phyloP scores from a whole-genome alignment of 306 rosid species.

The Castanospermum australe region DNA sequence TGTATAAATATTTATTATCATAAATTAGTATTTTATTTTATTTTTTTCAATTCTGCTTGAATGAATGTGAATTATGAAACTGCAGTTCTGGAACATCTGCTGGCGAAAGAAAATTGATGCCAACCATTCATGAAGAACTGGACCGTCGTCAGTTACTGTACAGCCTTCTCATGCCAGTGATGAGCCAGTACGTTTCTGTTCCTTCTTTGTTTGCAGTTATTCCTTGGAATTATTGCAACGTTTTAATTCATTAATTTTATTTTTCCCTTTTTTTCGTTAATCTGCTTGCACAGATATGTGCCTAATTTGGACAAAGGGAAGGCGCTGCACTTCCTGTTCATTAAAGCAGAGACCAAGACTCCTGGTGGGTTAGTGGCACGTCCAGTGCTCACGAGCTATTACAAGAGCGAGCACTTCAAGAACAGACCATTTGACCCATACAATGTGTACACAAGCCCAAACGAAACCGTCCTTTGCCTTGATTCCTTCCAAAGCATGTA shows the following conservation, averaged over 20 bases:
- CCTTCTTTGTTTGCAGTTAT: neutral
- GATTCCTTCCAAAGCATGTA: conserved; percentile 95
- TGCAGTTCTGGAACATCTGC: conserved; percentile 95
- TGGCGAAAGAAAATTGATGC: conserved; percentile 90
- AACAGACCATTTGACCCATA: conserved; percentile 78
- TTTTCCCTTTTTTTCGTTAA: neutral
- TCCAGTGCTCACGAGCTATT: conserved; percentile 88
- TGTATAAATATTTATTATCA: neutral
- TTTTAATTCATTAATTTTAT: neutral
- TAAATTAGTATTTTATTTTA: neutral
- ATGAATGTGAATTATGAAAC: neutral
- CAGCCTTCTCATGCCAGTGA: conserved; percentile 89
- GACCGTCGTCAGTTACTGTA: conserved; percentile 76
- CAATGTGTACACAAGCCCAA: conserved; percentile 82
- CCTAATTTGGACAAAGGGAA: conserved; percentile 88
- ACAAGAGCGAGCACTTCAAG: conserved; percentile 83
- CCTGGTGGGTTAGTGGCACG: conserved; percentile 85
- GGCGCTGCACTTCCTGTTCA: conserved; percentile 75
- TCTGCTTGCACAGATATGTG: conserved; percentile 45
- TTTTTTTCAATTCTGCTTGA: neutral
- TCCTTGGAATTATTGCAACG: neutral
- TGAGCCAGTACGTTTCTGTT: conserved; percentile 58
- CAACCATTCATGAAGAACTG: conserved; percentile 73
- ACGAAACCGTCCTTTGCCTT: conserved; percentile 67
- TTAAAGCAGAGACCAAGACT: conserved; percentile 74